Base-by-base conservation (phyloP, 1,284 basidiomycete genomes). In the Wallemia mellicola region DNA sequence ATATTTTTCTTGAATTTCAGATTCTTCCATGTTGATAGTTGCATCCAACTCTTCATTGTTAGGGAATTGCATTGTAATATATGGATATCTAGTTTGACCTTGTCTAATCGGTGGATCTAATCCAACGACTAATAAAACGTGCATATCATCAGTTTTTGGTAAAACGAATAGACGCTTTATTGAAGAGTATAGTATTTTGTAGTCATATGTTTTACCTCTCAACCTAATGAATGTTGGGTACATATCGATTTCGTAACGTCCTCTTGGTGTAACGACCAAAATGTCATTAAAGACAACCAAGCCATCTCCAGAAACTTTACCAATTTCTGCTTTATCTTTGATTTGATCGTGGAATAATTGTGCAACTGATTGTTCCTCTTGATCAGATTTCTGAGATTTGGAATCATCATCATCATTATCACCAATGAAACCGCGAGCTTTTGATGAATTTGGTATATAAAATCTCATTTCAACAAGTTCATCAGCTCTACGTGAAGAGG, bases 121-220 rank as follows among this genome's bases (percentile, higher is more conserved):
- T 60, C 84, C 84, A 64, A 95, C 85, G 62, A 95, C 89, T 67
- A 98, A 91, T 63, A 95, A 76, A 54, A 95, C 83, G 68, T 96
- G 94, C 60, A 88, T 79, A 64, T 98, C 94, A 69, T 98, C 94
- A 14, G 76, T 72, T 68, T 94, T 92, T 28, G 94, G 94, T 2
- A 98, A 74, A 24, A 98, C 76, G 76, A 98, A 99, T 24, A 98
- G 74, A 63, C 80, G 79, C 56, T 85, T 82, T 65, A 98, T 89
- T 63, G 83, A 86, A 54, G 78, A 77, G 71, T 92, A 96, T 27
- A 87, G 77, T 61, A 99, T 86, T 72, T 95, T 94, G 77, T 99
- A 98, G 72, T 99, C 94, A 72, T 98, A 98, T 1, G 88, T 95
- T 73, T 96, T 96, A 62, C 94, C 94, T 48, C 91, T 82, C 28